phyloP scores from a whole-genome alignment of 164 flowering plant species.

The Annona squamosa region DNA sequence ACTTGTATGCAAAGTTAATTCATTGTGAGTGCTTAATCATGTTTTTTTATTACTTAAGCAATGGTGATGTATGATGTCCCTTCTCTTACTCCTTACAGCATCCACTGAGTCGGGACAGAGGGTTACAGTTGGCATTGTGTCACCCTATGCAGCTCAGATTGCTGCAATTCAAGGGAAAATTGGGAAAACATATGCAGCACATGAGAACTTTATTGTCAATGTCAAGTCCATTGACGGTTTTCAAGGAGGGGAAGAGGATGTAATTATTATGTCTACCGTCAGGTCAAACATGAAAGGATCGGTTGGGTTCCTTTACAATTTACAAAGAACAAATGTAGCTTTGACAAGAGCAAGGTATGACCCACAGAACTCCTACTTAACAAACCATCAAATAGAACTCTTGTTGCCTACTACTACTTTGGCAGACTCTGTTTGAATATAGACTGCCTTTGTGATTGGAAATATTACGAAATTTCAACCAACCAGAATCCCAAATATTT shows the following conservation, averaged over 20 bases:
- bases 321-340: conserved; percentile 51
- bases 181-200: conserved; percentile 23
- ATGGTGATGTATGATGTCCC: neutral
- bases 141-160: conserved; percentile 62
- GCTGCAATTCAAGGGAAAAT: conserved; percentile 31
- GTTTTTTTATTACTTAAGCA: neutral
- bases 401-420: neutral
- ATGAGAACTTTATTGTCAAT: conserved; percentile 26
- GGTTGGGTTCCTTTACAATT: conserved; percentile 41
- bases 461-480: neutral
- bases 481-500: neutral
- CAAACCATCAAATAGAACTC: neutral
- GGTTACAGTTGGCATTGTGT: conserved; percentile 58
- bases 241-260: conserved; percentile 59
- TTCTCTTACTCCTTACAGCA: conserved; percentile 14
- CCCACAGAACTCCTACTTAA: neutral
- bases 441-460: neutral
- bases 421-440: neutral
- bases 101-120: conserved; percentile 10
- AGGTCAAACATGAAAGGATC: conserved; percentile 37
- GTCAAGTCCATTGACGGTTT: conserved; percentile 54
- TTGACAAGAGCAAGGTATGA: conserved; percentile 63
- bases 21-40: neutral
- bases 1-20: neutral
- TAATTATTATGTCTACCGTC: conserved; percentile 50